Evolutionary conservation across 2,329 filamentous ascomycete genomes (phyloP), one percentile per base, ranked within the genome.

Genomic region (Clarireedia homoeocarpa): DNA sequence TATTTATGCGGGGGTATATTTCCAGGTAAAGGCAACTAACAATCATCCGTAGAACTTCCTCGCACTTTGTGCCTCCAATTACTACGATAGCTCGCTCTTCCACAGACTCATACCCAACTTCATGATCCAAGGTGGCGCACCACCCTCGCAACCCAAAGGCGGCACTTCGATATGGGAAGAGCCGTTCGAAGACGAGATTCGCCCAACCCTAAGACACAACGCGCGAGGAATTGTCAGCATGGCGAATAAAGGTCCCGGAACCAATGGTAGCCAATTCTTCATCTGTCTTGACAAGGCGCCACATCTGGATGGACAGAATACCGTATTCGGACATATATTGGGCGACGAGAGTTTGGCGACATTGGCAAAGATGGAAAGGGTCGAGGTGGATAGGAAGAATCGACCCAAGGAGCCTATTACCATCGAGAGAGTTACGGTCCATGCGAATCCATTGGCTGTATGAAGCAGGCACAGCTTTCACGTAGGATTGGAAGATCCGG

Each of bases 241-340:
- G 87, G 87, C 87, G 15, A 91, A 91, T 72, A 87, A 86, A 66
- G 86, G 87, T 0, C 83, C 84, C 1, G 79, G 77, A 24, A 88
- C 85, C 44, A 91, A 91, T 67, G 86, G 84, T 15, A 86, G 82
- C 49, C 89, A 95, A 69, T 95, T 94, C 73, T 95, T 91, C 70
- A 76, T 94, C 59, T 83, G 85, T 1, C 86, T 91, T 64, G 86
- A 86, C 58, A 83, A 87, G 62, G 87, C 89, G 26, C 81, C 87
- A 39, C 89, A 94, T 72, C 75, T 95, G 44, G 89, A 94, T 69
- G 89, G 88, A 4, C 81, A 89, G 69, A 94, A 94, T 68, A 91
- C 89, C 0, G 85, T 92, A 2, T 92, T 95, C 72, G 89, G 88
- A 10, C 84, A 85, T 69, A 76, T 92, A 36, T 76, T 86, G 55